Conservation (phyloP, 768 basidiomycete genomes). For the Grammothele lineata region DNA sequence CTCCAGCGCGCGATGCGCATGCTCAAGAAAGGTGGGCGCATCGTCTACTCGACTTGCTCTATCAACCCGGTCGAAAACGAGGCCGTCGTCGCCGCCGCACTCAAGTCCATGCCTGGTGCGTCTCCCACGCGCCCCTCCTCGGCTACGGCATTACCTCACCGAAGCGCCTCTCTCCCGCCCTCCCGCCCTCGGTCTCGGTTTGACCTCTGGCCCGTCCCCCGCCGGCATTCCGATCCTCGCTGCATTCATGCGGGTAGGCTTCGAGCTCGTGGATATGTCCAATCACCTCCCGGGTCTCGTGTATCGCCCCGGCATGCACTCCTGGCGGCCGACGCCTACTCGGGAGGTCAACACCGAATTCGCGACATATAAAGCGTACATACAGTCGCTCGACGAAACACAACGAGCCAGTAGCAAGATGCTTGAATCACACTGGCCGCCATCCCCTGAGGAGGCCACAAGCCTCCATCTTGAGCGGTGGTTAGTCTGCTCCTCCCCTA, state of each 20-base stretch:
- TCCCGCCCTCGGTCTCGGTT: neutral
- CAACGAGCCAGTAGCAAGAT: conserved; percentile 55
- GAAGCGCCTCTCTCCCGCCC: neutral
- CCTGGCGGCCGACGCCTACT: conserved; percentile 75
- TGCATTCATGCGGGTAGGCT: too few species aligned
- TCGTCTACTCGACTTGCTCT: conserved; percentile 98
- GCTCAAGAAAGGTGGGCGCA: conserved; percentile 78
- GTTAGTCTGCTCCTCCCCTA: conserved; percentile 42
- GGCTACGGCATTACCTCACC: neutral
- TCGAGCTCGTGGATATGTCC: conserved; percentile 77
- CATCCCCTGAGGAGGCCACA: conserved; percentile 51
- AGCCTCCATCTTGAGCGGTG: conserved; percentile 65
- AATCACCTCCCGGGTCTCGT: conserved; percentile 65
- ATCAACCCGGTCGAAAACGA: conserved; percentile 98
- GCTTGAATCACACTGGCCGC: conserved; percentile 77
- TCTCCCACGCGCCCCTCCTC: neutral
- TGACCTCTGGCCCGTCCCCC: neutral
- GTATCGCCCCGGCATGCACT: conserved; percentile 68
- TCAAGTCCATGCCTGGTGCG: conserved; percentile 66
- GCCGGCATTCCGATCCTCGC: neutral
- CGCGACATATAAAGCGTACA: conserved; percentile 58
- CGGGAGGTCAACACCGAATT: conserved; percentile 46
- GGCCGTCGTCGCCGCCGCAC: conserved; percentile 85
- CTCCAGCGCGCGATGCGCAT: conserved; percentile 90
- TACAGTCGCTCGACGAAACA: conserved; percentile 44